Evolutionary conservation across 164 flowering plant species (phyloP), one percentile per base, ranked within the genome.

Genomic region (Stephania japonica): DNA sequence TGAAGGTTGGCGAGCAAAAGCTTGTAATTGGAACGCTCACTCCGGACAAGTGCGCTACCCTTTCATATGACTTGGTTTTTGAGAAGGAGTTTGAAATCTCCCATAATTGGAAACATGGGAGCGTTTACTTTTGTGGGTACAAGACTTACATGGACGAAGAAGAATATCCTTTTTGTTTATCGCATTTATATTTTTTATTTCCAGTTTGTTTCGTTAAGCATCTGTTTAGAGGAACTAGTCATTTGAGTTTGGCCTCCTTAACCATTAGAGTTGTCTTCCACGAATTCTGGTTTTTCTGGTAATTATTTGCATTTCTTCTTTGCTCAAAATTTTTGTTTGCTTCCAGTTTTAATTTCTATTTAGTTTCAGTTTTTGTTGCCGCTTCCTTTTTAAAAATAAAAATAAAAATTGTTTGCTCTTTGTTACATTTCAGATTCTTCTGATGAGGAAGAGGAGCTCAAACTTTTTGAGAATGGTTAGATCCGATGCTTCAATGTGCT

Each of bases 61-160:
- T 88, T 14, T 44, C 82, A 23, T 82, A 80, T 75, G 97, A 93
- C 75, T 68, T 93, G 73, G 86, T 91, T 0, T 84, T 93, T 73
- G 91, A 91, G 76, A 84, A 85, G 69, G 91, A 87, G 25, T 91
- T 93, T 84, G 95, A 90, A 79, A 86, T 91, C 12, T 93, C 97
- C 13, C 98, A 90, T 84, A 88, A 84, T 75, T 88, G 89, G 85
- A 91, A 91, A 74, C 72, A 76, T 79, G 94, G 94, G 32, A 91
- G 93, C 67, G 83, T 93, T 14, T 86, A 80, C 86, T 88, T 91
- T 56, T 68, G 78, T 70, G 97, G 98, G 7, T 93, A 89, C 76
- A 81, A 71, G 66, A 38, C 86, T 27, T 32, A 19, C 8, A 1
- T 47, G 5, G 74, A 32, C 4, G 38, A 71, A 1, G 86, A 80